Base-by-base conservation (phyloP, 2,329 filamentous ascomycete genomes). In the Tolypocladium album region DNA sequence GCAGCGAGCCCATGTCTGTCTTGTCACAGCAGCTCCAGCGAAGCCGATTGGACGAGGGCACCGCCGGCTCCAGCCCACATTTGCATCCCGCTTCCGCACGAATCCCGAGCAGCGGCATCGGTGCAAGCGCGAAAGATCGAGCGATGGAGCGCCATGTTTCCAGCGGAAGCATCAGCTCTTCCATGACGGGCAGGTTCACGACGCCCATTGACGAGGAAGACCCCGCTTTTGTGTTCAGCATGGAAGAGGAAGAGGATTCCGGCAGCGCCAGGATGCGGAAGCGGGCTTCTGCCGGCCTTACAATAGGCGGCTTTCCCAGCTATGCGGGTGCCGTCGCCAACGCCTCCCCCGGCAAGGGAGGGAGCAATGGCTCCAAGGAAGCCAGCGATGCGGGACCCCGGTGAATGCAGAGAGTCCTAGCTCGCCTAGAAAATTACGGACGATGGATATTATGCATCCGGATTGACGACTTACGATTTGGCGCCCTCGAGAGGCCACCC, bases 131-230 rank as follows among this genome's bases (percentile, higher is more conserved):
- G 57, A 72, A 72, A 61, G 71, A 76, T 47, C 75, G 78, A 59
- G 69, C 70, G 15, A 75, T 78, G 58, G 83, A 87, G 66, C 78
- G 83, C 56, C 83, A 86, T 68, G 76, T 85, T 42, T 86, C 83
- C 65, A 84, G 79, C 60, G 79, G 79, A 38, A 85, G 83, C 64
- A 79, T 84, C 65, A 77, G 80, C 64, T 83, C 81, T 56, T 78
- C 73, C 24, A 73, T 75, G 45, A 82, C 78, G 45, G 82, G 82
- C 24, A 76, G 84, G 20, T 86, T 85, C 68, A 84, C 84, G 1
- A 86, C 83, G 0, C 84, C 84, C 3, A 87, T 87, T 62, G 84
- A 86, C 61, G 84, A 87, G 67, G 84, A 87, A 65, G 83, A 87
- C 59, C 77, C 82, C 4, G 80, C 83, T 34, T 86, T 87, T 64